Base-by-base conservation (phyloP, 2,329 filamentous ascomycete genomes). In the Fusarium circinatum region DNA sequence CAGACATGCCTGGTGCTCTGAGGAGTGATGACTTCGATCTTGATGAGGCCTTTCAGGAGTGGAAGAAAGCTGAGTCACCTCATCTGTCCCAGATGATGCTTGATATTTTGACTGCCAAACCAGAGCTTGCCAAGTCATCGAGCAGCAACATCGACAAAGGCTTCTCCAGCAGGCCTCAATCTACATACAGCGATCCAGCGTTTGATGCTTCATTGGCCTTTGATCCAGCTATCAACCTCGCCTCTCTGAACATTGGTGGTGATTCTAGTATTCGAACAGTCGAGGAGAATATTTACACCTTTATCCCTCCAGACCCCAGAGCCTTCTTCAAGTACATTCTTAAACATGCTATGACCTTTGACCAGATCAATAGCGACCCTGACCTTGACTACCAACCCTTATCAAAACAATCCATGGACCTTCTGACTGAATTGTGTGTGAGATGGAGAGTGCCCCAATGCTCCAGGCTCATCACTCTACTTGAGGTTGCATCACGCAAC, bases 41-140 rank as follows among this genome's bases (percentile, higher is more conserved):
- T 24, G 94, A 98, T 64, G 95, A 97, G 68, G 92, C 93, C 7
- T 99, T 95, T 80, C 91, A 95, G 73, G 86, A 90, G 48, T 99
- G 96, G 96, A 97, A 95, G 82, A 96, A 94, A 80, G 89, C 91
- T n/a, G 96, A 99, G 81, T 89, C 89, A 7, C 92, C 93, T 18
- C 94, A 97, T 76, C 85, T 99, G 47, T 96, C 95, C 11, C 93
- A 96, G 76, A 95, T 98, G 90, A 96, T 99, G 87, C 87, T 97
- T 77, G 93, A 95, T 42, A 94, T 99, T 72, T 86, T 98, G 45
- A 94, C 93, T 69, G 93, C 93, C 11, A 94, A 94, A 76, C 96
- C 95, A 8, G 93, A 96, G 74, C 86, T 98, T 59, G 92, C 94
- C 56, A 97, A 95, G 80, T 92, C 89, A 72, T 91, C 93, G 8